These are phyloP conservation scores for Leccinum olivaceopallidum DNA, from an alignment of 768 basidiomycete species.

Conservation along the genomic window DNA sequence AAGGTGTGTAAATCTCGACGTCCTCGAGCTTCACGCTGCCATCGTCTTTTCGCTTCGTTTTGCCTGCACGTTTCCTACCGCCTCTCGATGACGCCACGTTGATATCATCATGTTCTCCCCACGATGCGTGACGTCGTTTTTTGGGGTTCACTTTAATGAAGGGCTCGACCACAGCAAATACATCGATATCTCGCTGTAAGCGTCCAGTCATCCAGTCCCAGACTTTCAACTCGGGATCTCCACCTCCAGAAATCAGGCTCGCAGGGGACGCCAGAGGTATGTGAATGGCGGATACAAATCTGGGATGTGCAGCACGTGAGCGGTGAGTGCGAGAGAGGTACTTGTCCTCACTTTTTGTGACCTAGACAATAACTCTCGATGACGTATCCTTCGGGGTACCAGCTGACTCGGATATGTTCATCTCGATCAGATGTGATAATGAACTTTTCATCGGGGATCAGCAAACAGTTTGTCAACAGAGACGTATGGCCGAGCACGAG, in stretches of 20 bases:
- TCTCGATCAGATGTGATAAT: constrained; percentile 93
- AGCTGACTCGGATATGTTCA: constrained; percentile 91
- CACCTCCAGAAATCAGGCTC: constrained; percentile 82
- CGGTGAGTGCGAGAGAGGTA: constrained; percentile 4
- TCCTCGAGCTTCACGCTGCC: constrained; percentile 26
- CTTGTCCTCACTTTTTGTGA: constrained; percentile 63
- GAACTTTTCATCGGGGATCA: constrained; percentile 65
- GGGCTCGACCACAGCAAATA: constrained; percentile 49
- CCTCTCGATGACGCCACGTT: constrained; percentile 16
- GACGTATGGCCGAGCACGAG: constrained; percentile 89
- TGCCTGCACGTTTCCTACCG: constrained; percentile 17
- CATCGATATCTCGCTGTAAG: constrained; percentile 49
- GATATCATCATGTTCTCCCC: constrained; percentile 31
- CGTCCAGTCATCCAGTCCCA: constrained; percentile 80
- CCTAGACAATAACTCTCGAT: constrained; percentile 90
- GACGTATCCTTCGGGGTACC: constrained; percentile 83
- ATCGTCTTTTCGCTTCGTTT: constrained; percentile 25
- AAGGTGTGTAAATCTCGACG: not conserved
- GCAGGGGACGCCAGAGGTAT: constrained; percentile 50
- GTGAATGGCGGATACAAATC: constrained; percentile 83
- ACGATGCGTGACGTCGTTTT: constrained; percentile 31
- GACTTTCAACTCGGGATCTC: constrained; percentile 71
- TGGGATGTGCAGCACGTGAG: constrained; percentile 28
- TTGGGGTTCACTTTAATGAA: constrained; percentile 41
- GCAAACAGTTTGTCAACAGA: constrained; percentile 70